These are phyloP conservation scores for Xylaria cubensis DNA, from an alignment of 495 filamentous ascomycete genomes.

Conservation along the genomic window DNA sequence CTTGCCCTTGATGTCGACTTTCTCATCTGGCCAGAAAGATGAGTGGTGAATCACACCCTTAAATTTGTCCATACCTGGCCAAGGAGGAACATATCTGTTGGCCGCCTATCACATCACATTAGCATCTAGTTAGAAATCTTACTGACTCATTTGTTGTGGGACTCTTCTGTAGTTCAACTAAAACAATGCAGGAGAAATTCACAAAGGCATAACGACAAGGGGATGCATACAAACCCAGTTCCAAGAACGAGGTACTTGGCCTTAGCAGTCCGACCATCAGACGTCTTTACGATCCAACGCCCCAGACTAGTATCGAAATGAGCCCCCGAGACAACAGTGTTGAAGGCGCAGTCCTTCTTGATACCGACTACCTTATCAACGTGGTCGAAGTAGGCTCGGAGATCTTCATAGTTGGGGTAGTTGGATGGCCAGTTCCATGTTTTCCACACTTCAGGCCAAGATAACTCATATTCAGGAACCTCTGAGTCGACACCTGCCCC, in stretches of 20 bases:
- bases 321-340: slow-evolving; percentile 54
- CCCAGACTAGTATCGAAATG: slow-evolving; percentile 48
- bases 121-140: background rate
- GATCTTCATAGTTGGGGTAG: slow-evolving; percentile 59
- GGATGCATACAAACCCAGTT: slow-evolving; percentile 43
- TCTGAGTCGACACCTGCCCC: slow-evolving; percentile 59
- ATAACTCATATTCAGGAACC: slow-evolving; percentile 59
- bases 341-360: slow-evolving; percentile 59
- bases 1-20: slow-evolving; percentile 57
- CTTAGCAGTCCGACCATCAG: slow-evolving; percentile 51
- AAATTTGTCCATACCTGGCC: slow-evolving; percentile 61
- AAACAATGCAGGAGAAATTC: background rate
- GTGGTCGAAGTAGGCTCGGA: slow-evolving; percentile 63
- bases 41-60: slow-evolving; percentile 62
- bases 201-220: background rate
- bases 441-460: slow-evolving; percentile 58
- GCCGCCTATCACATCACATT: slow-evolving; percentile 34
- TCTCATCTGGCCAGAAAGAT: slow-evolving; percentile 63
- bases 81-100: slow-evolving; percentile 50
- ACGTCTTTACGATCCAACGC: slow-evolving; percentile 57
- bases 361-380: slow-evolving; percentile 57
- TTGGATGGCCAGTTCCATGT: slow-evolving; percentile 60
- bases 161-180: background rate
- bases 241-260: slow-evolving; percentile 58
- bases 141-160: background rate